Evolutionary conservation across 306 rosid species (phyloP), one percentile per base, ranked within the genome.

Genomic region (Trifolium repens): DNA sequence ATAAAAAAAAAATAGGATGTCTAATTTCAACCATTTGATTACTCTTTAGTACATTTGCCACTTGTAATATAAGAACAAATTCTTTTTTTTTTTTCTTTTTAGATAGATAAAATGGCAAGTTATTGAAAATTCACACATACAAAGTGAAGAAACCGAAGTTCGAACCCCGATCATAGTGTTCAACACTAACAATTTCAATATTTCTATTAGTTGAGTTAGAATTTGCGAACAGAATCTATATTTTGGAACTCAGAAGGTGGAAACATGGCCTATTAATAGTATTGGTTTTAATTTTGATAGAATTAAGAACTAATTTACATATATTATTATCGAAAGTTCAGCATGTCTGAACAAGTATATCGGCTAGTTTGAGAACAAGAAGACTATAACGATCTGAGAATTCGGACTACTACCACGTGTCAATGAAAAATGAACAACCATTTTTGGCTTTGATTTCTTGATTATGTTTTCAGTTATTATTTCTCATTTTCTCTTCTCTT

Each of bases 391-490:
- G 16, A 73, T 82, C 86, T 71, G 17, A 37, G 1, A 49, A 46
- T 44, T 63, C 53, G 71, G 64, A 73, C 67, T 42, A 53, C 12
- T 16, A 43, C 19, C 84, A 79, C 81, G 79, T 84, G 83, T 83
- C 78, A 50, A 55, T 15, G 14, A 10, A 47, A 12, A 42, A 54
- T 11, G 19, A 72, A 22, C 17, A 84, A 84, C 27, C 9, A 44
- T 15, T 37, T 35, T 50, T 16, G 24, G 64, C 74, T 14, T 74
- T 78, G 30, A 42, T 76, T 27, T 19, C 44, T 74, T 64, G 70
- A 47, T 58, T 43, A 67, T 47, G 24, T 59, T 7, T 17, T 35
- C 53, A 19, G 63, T 62, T 15, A 60, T 61, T 16, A 17, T 50
- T 44, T 74, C 81, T 17, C 42, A 19, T 10, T 32, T 40, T 49